Percentiles rank a stretch among this genome's conserved stretches.
These are phyloP conservation scores for Tolypocladium capitatum DNA, from an alignment of 2,329 filamentous ascomycete genomes.

Conservation along the genomic window DNA sequence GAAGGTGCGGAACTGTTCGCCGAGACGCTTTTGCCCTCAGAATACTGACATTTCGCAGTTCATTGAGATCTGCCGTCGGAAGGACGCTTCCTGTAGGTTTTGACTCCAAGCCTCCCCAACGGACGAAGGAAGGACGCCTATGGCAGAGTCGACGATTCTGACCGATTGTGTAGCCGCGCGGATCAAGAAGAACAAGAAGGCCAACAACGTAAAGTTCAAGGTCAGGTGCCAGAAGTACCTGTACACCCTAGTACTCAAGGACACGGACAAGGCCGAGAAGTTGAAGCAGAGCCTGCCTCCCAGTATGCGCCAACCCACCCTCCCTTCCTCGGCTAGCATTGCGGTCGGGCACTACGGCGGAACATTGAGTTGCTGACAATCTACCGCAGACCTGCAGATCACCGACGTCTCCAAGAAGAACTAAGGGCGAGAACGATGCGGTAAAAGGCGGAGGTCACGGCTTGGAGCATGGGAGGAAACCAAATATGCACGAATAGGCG, in stretches of 20 bases:
- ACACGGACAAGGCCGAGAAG: slow-evolving; percentile 99
- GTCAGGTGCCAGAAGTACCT: slow-evolving; percentile 94
- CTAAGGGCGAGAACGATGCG: slow-evolving; percentile 15
- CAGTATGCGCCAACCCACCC: slow-evolving; percentile 48
- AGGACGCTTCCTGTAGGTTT: slow-evolving; percentile 96
- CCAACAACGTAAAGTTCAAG: slow-evolving; percentile 99
- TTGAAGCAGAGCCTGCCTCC: slow-evolving; percentile 97
- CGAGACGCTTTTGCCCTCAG: background rate
- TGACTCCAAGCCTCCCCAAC: slow-evolving; percentile 2
- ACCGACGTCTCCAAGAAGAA: slow-evolving; percentile 44
- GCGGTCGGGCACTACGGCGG: background rate
- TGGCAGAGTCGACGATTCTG: slow-evolving; percentile 8
- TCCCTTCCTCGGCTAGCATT: background rate
- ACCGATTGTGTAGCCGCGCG: slow-evolving; percentile 52
- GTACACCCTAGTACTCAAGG: slow-evolving; percentile 97
- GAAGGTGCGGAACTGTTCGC: slow-evolving; percentile 34
- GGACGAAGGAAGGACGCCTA: background rate
- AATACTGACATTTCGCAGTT: slow-evolving; percentile 48
- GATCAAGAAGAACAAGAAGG: slow-evolving; percentile 92
- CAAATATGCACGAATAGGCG: slow-evolving; percentile 34
- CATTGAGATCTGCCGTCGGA: slow-evolving; percentile 99
- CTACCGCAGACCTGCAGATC: slow-evolving; percentile 32
- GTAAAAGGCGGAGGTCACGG: slow-evolving; percentile 9
- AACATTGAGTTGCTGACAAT: background rate
- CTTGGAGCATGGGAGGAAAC: slow-evolving; percentile 17